Conservation (phyloP, 2,329 filamentous ascomycete species). For the Pseudonectria buxi region DNA sequence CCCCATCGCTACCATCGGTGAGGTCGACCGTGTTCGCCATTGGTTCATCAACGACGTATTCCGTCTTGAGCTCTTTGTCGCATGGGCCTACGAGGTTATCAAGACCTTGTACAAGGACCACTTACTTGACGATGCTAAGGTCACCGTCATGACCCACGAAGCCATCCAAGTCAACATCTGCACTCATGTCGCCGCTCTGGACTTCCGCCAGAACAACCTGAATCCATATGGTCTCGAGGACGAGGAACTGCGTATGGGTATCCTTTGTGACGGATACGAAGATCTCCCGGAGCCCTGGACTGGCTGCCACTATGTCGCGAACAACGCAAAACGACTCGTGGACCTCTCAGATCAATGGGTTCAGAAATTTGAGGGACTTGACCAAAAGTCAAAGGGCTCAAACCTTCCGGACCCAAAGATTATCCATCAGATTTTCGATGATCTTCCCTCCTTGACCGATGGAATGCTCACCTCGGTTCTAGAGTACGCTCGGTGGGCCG, state of each 20-base stretch:
- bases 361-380: slow-evolving; percentile 35
- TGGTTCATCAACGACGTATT: slow-evolving; percentile 78
- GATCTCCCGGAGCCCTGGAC: slow-evolving; percentile 82
- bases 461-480: slow-evolving; percentile 48
- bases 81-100: slow-evolving; percentile 72
- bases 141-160: slow-evolving; percentile 57
- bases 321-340: slow-evolving; percentile 53
- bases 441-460: slow-evolving; percentile 46
- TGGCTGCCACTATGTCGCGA: slow-evolving; percentile 56
- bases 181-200: slow-evolving; percentile 47
- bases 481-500: slow-evolving; percentile 46
- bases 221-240: slow-evolving; percentile 64
- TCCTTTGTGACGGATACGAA: slow-evolving; percentile 57
- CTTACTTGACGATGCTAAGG: slow-evolving; percentile 45
- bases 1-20: slow-evolving; percentile 55
- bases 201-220: slow-evolving; percentile 66
- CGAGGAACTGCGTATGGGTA: slow-evolving; percentile 59
- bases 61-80: slow-evolving; percentile 66
- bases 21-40: slow-evolving; percentile 72
- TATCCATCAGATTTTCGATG: slow-evolving; percentile 39
- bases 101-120: slow-evolving; percentile 63
- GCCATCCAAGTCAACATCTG: slow-evolving; percentile 61
- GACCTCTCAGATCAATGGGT: slow-evolving; percentile 53
- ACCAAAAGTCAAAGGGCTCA: slow-evolving; percentile 25
- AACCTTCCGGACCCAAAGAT: slow-evolving; percentile 32